Percentiles rank a stretch among this genome's conserved stretches.
phyloP scores from a whole-genome alignment of 2,329 filamentous ascomycete genomes.

The Fusarium nisikadoi region DNA sequence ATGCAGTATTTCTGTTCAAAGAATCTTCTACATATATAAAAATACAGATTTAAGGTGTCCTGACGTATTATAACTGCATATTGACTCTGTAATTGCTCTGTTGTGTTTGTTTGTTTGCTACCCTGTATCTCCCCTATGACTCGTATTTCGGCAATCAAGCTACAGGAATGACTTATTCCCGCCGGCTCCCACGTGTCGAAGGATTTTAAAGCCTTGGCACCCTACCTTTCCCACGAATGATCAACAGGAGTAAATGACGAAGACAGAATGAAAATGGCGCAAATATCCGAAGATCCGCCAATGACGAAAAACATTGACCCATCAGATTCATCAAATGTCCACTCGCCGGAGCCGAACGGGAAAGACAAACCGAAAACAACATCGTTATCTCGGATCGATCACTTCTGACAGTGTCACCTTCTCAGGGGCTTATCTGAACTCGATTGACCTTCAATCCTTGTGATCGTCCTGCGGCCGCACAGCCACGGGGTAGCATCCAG shows the following conservation, averaged over 20 bases:
- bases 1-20: fast-evolving
- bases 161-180: fast-evolving
- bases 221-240: background rate
- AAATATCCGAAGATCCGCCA: background rate
- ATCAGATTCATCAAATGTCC: background rate
- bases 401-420: background rate
- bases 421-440: background rate
- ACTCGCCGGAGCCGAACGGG: background rate
- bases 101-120: fast-evolving
- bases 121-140: background rate
- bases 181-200: background rate
- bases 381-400: background rate
- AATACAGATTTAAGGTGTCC: fast-evolving
- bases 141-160: fast-evolving
- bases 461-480: background rate
- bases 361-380: background rate
- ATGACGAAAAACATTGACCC: background rate
- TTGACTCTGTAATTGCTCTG: fast-evolving
- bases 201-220: background rate
- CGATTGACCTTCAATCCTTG: background rate
- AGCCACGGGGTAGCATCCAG: conserved; percentile 7
- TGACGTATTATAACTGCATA: fast-evolving
- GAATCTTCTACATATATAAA: fast-evolving
- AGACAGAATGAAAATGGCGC: background rate
- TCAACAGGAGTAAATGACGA: background rate